Conservation (phyloP, 805 yeast genomes). For the Metschnikowia gelsemii region DNA sequence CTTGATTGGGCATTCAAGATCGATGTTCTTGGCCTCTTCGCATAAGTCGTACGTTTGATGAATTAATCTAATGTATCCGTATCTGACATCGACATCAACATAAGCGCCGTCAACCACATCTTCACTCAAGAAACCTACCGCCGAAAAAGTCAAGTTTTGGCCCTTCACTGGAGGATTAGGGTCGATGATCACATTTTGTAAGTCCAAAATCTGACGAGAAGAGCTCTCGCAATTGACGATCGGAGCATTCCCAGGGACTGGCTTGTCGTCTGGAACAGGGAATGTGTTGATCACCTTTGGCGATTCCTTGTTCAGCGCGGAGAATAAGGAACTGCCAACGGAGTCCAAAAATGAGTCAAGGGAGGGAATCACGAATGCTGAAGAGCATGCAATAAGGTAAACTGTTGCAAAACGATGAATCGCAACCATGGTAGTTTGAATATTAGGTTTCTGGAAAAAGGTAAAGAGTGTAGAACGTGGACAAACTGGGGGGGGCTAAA, state of each 20-base stretch:
- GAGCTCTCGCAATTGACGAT: constrained; percentile 69
- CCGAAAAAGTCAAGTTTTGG: constrained; percentile 73
- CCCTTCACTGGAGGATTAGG: constrained; percentile 94
- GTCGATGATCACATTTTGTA: constrained; percentile 55
- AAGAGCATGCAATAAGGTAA: constrained; percentile 14
- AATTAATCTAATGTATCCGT: constrained; percentile 85
- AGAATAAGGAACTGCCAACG: constrained; percentile 9
- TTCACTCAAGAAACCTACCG: constrained; percentile 59
- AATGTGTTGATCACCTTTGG: constrained; percentile 14
- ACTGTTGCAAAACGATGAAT: constrained; percentile 17
- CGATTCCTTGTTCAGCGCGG: not conserved
- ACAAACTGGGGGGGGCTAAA: not conserved
- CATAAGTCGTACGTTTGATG: constrained; percentile 93
- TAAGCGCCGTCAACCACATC: constrained; percentile 81
- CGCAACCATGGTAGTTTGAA: constrained; percentile 14
- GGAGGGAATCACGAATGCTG: constrained; percentile 18
- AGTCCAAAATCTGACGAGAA: constrained; percentile 60
- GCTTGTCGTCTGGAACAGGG: constrained; percentile 46
- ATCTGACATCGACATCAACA: constrained; percentile 88
- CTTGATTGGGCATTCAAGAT: constrained; percentile 77
- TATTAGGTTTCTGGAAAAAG: not conserved
- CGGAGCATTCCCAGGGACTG: constrained; percentile 92
- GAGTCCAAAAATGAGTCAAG: constrained; percentile 15
- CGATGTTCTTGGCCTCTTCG: constrained; percentile 80
- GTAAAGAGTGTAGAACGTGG: constrained; percentile 1